phyloP scores from a whole-genome alignment of 2,329 filamentous ascomycete species.

The Pseudogymnoascus sp. region DNA sequence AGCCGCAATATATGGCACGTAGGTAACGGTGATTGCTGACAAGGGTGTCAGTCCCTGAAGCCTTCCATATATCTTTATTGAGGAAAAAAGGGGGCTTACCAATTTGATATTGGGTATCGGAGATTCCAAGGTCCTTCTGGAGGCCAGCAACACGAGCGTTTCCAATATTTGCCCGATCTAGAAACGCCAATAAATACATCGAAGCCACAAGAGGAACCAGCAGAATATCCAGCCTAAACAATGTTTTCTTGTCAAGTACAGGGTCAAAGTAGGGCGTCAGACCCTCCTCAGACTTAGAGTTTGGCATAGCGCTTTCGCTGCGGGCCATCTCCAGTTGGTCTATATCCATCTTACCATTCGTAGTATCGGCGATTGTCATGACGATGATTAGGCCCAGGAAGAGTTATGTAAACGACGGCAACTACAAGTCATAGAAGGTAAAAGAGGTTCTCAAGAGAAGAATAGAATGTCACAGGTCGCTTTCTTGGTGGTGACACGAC shows the following conservation, averaged over 20 bases:
- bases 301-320: neutral
- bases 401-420: neutral
- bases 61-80: neutral
- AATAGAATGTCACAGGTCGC: neutral
- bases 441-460: slow-evolving; percentile 36
- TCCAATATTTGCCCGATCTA: slow-evolving; percentile 62
- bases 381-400: slow-evolving; percentile 32
- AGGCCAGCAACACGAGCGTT: slow-evolving; percentile 60
- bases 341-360: neutral
- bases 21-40: neutral
- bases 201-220: slow-evolving; percentile 3
- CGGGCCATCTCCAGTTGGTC: neutral
- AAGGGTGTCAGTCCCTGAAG: neutral
- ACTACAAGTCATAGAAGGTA: neutral
- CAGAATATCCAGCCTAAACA: slow-evolving; percentile 3
- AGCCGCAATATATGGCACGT: slow-evolving; percentile 10
- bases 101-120: neutral
- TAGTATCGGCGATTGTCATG: slow-evolving; percentile 23
- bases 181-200: slow-evolving; percentile 55
- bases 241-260: neutral
- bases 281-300: neutral
- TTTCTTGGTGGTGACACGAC: neutral
- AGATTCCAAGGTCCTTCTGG: slow-evolving; percentile 48
- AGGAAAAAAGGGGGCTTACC: neutral
- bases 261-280: neutral